A percentile compares a stretch with the other conserved stretches of the same genome.
Evolutionary conservation across 2,329 filamentous ascomycete species (phyloP).

Genomic region (Pseudogymnoascus verrucosus): DNA sequence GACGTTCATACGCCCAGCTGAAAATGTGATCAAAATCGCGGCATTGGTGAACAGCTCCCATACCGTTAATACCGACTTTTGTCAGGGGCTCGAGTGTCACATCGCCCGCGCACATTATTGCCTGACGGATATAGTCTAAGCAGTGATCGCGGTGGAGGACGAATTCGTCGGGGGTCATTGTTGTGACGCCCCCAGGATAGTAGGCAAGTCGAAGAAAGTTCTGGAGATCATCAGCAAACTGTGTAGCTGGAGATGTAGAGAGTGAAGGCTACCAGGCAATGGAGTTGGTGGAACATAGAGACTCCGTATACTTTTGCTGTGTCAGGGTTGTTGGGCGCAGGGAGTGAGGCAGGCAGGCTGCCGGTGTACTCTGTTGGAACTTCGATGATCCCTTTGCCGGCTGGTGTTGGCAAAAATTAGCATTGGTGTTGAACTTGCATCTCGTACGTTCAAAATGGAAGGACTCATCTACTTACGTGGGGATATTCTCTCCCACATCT

Average conservation of each 20-base stretch:
- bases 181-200: background rate
- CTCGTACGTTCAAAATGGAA: background rate
- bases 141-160: conserved; percentile 11
- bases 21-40: conserved; percentile 11
- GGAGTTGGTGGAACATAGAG: conserved; percentile 15
- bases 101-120: conserved; percentile 13
- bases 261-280: conserved; percentile 9
- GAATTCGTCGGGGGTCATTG: conserved; percentile 5
- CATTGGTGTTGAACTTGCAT: background rate
- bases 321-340: conserved; percentile 4
- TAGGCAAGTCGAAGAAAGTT: background rate
- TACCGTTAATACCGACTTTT: conserved; percentile 9
- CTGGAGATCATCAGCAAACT: background rate
- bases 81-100: conserved; percentile 13
- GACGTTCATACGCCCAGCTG: conserved; percentile 4
- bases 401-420: background rate
- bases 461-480: background rate
- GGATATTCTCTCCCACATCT: background rate
- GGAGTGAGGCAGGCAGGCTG: background rate
- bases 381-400: background rate
- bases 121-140: conserved; percentile 5
- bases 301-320: conserved; percentile 13
- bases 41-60: conserved; percentile 11
- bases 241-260: background rate
- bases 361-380: background rate